Percentiles rank a stretch among this genome's conserved stretches.
Evolutionary conservation across 2,329 filamentous ascomycete species (phyloP).

Genomic region (Fusarium concolor): DNA sequence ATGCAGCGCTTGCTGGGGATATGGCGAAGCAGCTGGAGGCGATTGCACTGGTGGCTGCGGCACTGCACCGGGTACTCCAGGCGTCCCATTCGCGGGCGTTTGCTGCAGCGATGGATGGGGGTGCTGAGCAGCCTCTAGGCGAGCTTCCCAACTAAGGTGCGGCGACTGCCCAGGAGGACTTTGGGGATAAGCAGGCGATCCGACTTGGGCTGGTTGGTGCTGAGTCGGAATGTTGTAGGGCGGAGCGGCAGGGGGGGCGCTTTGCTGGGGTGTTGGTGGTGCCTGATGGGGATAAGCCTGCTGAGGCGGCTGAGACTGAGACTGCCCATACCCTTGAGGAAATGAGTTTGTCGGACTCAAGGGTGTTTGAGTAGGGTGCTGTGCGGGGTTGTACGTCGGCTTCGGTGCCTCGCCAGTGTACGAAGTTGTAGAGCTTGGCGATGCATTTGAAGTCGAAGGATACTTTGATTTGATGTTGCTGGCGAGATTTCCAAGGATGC

Average conservation of each 20-base stretch:
- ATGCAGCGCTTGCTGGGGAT: slow-evolving; percentile 7
- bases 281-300: not conserved
- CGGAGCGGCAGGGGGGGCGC: not conserved
- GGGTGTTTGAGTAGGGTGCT: slow-evolving; percentile 7
- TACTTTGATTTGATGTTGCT: slow-evolving; percentile 36
- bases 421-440: not conserved
- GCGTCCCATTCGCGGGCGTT: not conserved
- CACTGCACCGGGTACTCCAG: not conserved
- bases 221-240: not conserved
- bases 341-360: slow-evolving; percentile 8
- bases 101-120: not conserved
- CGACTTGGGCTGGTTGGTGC: slow-evolving; percentile 6
- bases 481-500: slow-evolving; percentile 17
- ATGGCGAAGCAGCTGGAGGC: not conserved
- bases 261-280: slow-evolving; percentile 13
- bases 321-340: not conserved
- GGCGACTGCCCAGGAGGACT: not conserved
- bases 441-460: not conserved
- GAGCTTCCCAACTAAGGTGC: not conserved
- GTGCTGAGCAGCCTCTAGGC: not conserved
- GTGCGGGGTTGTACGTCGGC: slow-evolving; percentile 3
- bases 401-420: slow-evolving; percentile 6
- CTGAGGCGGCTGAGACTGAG: not conserved
- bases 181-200: not conserved
- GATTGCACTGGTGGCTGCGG: not conserved